phyloP scores from a whole-genome alignment of 371 early-diverging fungal species.

The Mortierella sp. region DNA sequence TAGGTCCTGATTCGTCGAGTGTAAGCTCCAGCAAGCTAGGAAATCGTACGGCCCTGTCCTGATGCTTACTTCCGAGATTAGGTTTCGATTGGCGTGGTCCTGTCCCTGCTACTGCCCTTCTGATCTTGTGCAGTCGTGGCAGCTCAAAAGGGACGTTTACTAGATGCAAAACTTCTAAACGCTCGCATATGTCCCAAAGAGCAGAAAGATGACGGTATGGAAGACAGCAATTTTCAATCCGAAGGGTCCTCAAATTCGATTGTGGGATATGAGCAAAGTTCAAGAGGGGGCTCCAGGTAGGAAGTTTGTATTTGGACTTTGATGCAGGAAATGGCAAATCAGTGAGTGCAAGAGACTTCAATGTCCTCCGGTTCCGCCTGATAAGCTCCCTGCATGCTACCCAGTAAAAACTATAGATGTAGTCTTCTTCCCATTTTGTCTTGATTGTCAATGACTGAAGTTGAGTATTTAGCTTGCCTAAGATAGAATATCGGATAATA shows the following conservation, averaged over 20 bases:
- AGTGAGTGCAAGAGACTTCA: background rate
- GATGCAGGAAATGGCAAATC: background rate
- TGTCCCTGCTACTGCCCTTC: background rate
- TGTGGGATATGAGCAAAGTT: background rate
- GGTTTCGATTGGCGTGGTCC: background rate
- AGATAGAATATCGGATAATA: background rate
- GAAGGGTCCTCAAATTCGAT: background rate
- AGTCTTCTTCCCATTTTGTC: background rate
- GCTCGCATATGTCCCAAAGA: slow-evolving; percentile 22
- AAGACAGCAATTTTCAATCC: background rate
- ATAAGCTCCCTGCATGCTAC: background rate
- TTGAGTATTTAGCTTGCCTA: background rate
- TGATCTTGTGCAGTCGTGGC: background rate
- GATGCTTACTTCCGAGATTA: background rate
- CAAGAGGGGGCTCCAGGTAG: slow-evolving; percentile 1
- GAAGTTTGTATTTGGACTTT: background rate
- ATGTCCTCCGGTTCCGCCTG: background rate
- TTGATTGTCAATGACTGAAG: background rate
- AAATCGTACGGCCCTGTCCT: background rate
- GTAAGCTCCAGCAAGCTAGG: slow-evolving; percentile 1
- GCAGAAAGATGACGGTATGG: slow-evolving; percentile 13
- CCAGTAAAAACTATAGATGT: background rate
- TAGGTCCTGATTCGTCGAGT: background rate
- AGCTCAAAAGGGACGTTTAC: slow-evolving; percentile 9
- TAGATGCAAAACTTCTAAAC: slow-evolving; percentile 18